Base-by-base conservation (phyloP, 306 rosid species). In the Sindora glabra region DNA sequence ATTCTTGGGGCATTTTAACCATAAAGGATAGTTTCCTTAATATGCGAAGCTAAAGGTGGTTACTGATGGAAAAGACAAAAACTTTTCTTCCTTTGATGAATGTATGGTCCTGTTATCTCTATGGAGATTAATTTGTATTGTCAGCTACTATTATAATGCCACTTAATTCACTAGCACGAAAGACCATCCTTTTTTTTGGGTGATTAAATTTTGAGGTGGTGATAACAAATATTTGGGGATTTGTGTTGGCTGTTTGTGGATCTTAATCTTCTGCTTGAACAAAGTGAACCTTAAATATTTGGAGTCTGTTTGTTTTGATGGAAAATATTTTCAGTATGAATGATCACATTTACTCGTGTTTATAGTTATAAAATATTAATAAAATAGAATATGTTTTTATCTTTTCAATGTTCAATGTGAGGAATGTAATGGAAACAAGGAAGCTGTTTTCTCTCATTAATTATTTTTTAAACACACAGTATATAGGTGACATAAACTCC, bases 1-100 rank as follows among this genome's bases (percentile, higher is more conserved):
- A 6, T 33, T 62, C 64, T 57, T 44, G 42, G 47, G 64, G 51
- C 37, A 33, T 32, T 60, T 62, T 66, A 13, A 24, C 64, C 26
- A 25, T 59, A 38, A 10, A 23, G 48, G 37, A 40, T 10, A 23
- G 5, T 23, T 37, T 57, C 26, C 50, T 26, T 27, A 41, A 25
- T 15, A 41, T 10, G 29, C 41, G 32, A 14, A n/a, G 44, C 37
- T 19, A 21, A 46, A 8, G 10, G 11, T 8, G 44, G 37, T 61
- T 33, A 48, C 34, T 22, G 8, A 14, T 56, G 7, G 8, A 40
- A 23, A 15, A 22, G 22, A 6, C 25, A 36, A 37, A 8, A 24
- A 29, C 25, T 37, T 15, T 39, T 8, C 44, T 64, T 39, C 51
- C 17, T 7, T 17, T 39, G 24, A 39, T 39, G 10, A 16, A 17